Percentiles rank a stretch among this genome's conserved stretches.
phyloP scores from a whole-genome alignment of 1,284 basidiomycete genomes.

The Phellinidium pouzarii region DNA sequence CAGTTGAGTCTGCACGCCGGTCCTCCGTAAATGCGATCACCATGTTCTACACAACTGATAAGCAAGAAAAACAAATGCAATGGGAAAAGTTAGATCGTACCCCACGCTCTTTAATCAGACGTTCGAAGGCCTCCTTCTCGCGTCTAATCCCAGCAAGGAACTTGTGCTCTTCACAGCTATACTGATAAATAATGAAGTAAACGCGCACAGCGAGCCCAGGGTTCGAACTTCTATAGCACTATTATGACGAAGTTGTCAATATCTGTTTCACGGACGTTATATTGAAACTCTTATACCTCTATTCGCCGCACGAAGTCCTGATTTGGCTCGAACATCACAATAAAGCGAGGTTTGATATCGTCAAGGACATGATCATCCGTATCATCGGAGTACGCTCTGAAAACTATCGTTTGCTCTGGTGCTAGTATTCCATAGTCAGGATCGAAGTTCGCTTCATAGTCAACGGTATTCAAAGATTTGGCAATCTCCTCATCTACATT shows the following conservation, averaged over 20 bases:
- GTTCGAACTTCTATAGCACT: conserved; percentile 83
- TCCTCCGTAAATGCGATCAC: conserved; percentile 83
- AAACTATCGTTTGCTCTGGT: conserved; percentile 77
- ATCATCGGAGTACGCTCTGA: conserved; percentile 88
- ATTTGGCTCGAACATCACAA: conserved; percentile 94
- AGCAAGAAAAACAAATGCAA: background rate
- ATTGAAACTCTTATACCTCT: no score
- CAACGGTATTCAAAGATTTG: conserved; percentile 14
- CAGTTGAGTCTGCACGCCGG: conserved; percentile 34
- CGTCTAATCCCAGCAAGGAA: conserved; percentile 84
- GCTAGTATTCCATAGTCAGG: conserved; percentile 76
- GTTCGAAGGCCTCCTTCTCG: conserved; percentile 94
- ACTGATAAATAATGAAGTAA: conserved; percentile 91
- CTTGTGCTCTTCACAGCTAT: conserved; percentile 93
- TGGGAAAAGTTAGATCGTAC: conserved; percentile 39
- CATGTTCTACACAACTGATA: conserved; percentile 62
- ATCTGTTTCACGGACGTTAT: no score
- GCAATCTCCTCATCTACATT: conserved; percentile 29
- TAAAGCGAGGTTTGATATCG: conserved; percentile 86
- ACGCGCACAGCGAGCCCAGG: conserved; percentile 81
- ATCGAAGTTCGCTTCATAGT: conserved; percentile 53
- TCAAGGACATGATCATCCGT: conserved; percentile 85
- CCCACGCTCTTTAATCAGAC: conserved; percentile 86
- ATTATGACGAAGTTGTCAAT: no score
- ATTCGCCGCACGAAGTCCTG: conserved; percentile 89